Percentiles rank a stretch among this genome's conserved stretches.
These are phyloP conservation scores for Cordyceps cicadae DNA, from an alignment of 2,329 filamentous ascomycete genomes.

Conservation along the genomic window DNA sequence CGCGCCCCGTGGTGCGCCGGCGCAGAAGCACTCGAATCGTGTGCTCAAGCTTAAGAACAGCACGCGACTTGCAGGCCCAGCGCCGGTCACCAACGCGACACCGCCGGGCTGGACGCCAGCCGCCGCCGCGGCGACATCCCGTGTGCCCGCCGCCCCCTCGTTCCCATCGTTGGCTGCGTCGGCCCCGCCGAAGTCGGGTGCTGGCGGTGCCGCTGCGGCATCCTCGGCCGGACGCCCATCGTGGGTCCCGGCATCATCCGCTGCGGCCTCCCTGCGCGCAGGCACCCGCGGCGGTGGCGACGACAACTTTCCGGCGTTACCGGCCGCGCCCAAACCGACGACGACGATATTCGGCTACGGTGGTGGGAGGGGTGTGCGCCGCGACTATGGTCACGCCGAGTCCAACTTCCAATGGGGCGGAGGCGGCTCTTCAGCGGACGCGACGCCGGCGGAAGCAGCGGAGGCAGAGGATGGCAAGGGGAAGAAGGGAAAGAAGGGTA, in stretches of 20 bases:
- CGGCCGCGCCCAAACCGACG: slow-evolving; percentile 62
- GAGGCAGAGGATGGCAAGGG: slow-evolving; percentile 30
- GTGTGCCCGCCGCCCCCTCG: slow-evolving; percentile 19
- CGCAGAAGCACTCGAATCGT: slow-evolving; percentile 43
- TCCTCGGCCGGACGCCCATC: slow-evolving; percentile 8
- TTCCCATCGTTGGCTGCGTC: slow-evolving; percentile 31
- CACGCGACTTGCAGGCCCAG: slow-evolving; percentile 36
- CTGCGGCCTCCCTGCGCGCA: slow-evolving; percentile 8
- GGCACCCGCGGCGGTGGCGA: slow-evolving; percentile 25
- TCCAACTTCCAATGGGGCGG: slow-evolving; percentile 47
- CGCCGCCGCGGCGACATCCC: slow-evolving; percentile 14
- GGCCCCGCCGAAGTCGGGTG: not conserved
- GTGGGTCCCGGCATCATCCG: slow-evolving; percentile 18
- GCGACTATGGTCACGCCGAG: slow-evolving; percentile 41
- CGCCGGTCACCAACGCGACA: slow-evolving; percentile 16
- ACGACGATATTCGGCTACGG: slow-evolving; percentile 57
- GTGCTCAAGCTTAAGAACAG: slow-evolving; percentile 54
- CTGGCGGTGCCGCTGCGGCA: not conserved
- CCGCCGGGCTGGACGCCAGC: slow-evolving; percentile 20
- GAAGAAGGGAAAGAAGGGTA: slow-evolving; percentile 49
- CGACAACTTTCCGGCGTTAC: slow-evolving; percentile 76
- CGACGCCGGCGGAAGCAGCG: slow-evolving; percentile 21
- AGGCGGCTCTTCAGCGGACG: slow-evolving; percentile 24
- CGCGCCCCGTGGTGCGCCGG: slow-evolving; percentile 29
- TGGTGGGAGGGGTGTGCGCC: slow-evolving; percentile 40